Evolutionary conservation across 2,329 filamentous ascomycete genomes (phyloP), one percentile per base, ranked within the genome.

Genomic region (Cladosporium austrohemisphaericum): DNA sequence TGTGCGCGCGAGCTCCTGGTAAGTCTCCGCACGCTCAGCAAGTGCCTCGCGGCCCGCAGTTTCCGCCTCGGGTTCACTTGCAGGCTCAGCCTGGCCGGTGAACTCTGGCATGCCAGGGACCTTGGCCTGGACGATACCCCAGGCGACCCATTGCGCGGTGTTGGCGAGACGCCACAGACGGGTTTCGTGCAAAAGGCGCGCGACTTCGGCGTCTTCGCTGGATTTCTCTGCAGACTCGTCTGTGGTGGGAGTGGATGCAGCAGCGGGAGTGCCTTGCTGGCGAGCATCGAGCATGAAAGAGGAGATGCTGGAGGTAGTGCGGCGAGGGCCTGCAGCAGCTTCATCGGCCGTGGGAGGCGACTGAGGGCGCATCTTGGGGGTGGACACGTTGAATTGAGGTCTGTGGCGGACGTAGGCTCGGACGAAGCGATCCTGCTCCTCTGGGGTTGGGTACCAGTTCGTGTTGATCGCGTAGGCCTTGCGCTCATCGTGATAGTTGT

Each of bases 91-190:
- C 1, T 57, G 59, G 11, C 68, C 47, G 31, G 55, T 54, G 28
- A 74, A 73, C 13, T 71, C 70, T 14, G 85, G 80, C 65, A 92
- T 75, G 0, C 84, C 88, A 0, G 88, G 83, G 1, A 95, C 77
- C 65, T 93, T 91, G 40, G 93, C 92, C 70, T 98, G 93, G 44
- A 98, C 86, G 54, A 97, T 88, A 19, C 93, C 93, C 93, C 93
- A 98, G 1, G 90, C 88, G 19, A 94, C 81, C 93, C 93, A 98
- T 70, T 87, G 82, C 2, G 88, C 89, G 28, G 85, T 90, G 69
- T 93, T 95, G 31, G 89, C 88, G 0, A 88, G 75, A 3, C 93
- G 82, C 93, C 93, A 98, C 37, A 95, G 74, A 13, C 83, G 76
- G 2, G 88, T 84, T 70, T 97, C 90, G 32, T 84, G 80, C 62